Conservation (phyloP, 225 moss, liverwort and hornwort species). For the Sphagnum tenellum region DNA sequence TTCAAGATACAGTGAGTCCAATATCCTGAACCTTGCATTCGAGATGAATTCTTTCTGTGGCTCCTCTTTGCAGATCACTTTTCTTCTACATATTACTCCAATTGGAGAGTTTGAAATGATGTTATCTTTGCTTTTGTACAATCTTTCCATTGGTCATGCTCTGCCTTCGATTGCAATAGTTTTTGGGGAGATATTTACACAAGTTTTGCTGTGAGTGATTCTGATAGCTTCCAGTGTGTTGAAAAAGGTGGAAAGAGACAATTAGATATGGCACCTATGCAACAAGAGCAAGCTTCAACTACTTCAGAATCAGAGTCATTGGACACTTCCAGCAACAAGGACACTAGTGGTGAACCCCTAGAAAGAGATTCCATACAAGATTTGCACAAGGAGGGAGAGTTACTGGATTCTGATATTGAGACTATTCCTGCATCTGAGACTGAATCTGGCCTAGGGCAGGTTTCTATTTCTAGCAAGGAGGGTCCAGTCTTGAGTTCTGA, state of each 20-base stretch:
- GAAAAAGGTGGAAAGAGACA: slow-evolving; percentile 2
- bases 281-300: slow-evolving; percentile 3
- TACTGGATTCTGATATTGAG: background rate
- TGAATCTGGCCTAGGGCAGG: slow-evolving; percentile 1
- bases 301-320: background rate
- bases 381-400: background rate
- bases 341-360: slow-evolving; percentile 14
- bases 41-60: background rate
- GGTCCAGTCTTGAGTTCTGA: background rate
- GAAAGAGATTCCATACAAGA: slow-evolving; percentile 7
- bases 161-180: background rate
- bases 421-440: background rate
- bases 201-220: background rate
- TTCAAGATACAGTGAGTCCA: slow-evolving; percentile 27
- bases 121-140: too few species aligned
- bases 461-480: slow-evolving; percentile 1
- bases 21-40: background rate
- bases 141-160: background rate
- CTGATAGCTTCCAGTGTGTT: background rate
- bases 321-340: slow-evolving; percentile 12
- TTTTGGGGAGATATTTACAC: background rate
- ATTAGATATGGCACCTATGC: background rate
- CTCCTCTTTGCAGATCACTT: background rate
- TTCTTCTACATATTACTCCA: background rate
- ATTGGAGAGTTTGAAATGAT: background rate